Base-by-base conservation (phyloP, 108 stramenopile genomes). In the Aurantiochytrium sp. region DNA sequence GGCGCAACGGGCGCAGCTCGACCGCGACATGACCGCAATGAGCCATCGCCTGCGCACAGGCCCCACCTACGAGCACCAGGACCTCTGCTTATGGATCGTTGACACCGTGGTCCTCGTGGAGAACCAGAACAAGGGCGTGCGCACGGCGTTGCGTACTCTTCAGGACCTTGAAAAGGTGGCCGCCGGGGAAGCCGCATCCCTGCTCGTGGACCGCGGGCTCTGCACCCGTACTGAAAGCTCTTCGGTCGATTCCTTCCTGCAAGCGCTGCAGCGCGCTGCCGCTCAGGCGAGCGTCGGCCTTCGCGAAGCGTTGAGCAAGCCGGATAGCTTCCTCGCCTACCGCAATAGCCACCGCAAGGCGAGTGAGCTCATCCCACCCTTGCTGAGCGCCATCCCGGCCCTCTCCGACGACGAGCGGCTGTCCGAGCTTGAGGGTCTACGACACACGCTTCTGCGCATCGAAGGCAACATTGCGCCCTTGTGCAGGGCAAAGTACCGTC, bases 391-490 rank as follows among this genome's bases (percentile, higher is more conserved):
- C 19, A 65, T 65, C 1, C 59, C 59, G 8, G 59, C 59, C 1
- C 59, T 65, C 10, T 34, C 59, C 10, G 59, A 65, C 34, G 59
- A 65, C 73, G 73, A 81, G 24, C 21, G 45, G 45, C 45, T 48
- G 10, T 41, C 39, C 12, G 45, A 81, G 15, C 17, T 48, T 42
- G 73, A 81, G 32, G 73, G 42, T 48, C 3, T 81, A 19, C 73
- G 73, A 6, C 45, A 81, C 39, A 81, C 73, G 15, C 12, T 81
- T 6, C 42, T 81, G 1, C 73, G 73, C 30, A 41, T 81, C 12
- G 73, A 81, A 30, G 73, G 73, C 24, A 81, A 81, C 2, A 41
- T 81, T 81, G 73, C 73, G 6, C 42, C 73, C n/a, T 24, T 81
- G 24, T 41, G 42, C n/a, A 6, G 42, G 6, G 45, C 6, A 30